Conservation (phyloP, 345 rosid genomes). For the Dipteronia sinensis region DNA sequence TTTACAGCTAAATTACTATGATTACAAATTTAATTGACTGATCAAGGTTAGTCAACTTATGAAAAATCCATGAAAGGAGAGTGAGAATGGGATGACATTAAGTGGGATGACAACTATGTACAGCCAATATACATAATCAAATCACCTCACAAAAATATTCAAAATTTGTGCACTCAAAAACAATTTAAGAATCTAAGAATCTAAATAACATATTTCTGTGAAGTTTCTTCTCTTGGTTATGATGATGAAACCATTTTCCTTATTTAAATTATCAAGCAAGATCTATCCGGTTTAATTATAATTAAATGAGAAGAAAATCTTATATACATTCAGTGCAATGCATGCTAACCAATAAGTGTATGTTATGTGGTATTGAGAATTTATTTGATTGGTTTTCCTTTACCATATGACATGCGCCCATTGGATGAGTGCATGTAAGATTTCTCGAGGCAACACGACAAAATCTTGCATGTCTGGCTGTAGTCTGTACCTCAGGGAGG, state of each 20-base stretch:
- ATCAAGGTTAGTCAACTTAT: slow-evolving; percentile 18
- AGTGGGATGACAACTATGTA: slow-evolving; percentile 46
- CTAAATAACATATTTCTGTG: slow-evolving; percentile 6
- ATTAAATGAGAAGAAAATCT: too few species aligned
- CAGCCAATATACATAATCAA: slow-evolving; percentile 44
- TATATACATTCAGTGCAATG: too few species aligned
- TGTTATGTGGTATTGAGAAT: too few species aligned
- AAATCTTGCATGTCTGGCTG: too few species aligned
- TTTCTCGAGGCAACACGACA: too few species aligned
- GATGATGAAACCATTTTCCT: too few species aligned
- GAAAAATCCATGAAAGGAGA: neutral
- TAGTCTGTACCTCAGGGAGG: too few species aligned
- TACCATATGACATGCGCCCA: too few species aligned
- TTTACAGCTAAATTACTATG: slow-evolving; percentile 21
- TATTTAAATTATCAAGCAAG: neutral
- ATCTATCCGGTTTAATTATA: neutral
- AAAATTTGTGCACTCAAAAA: neutral
- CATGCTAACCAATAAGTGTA: too few species aligned
- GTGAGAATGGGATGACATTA: neutral
- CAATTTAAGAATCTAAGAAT: neutral
- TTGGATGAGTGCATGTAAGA: too few species aligned
- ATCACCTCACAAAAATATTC: slow-evolving; percentile 14
- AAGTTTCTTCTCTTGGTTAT: slow-evolving; percentile 12
- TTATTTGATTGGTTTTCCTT: too few species aligned
- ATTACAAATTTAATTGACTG: neutral